These are phyloP conservation scores for Phyllosticta capitalensis DNA, from an alignment of 2,329 filamentous ascomycete genomes.

Conservation along the genomic window DNA sequence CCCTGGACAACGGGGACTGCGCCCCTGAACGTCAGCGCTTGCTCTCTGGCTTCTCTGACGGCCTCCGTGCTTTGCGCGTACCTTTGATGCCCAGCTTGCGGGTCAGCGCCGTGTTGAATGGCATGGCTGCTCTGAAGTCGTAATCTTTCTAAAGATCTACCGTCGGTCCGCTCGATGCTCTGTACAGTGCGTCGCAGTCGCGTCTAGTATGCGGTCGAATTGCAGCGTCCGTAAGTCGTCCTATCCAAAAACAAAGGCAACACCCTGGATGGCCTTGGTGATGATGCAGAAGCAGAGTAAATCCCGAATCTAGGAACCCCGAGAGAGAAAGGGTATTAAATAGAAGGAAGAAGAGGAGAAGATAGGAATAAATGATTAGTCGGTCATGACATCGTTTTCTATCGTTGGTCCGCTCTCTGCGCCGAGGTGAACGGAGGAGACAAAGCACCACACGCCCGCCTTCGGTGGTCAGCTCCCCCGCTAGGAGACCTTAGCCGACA, in stretches of 20 bases:
- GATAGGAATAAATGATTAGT: not conserved
- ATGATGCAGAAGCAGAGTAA: not conserved
- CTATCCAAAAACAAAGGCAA: not conserved
- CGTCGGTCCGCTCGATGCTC: not conserved
- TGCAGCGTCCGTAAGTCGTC: not conserved
- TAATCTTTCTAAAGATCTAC: not conserved
- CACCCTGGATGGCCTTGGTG: not conserved
- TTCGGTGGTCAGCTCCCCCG: not conserved
- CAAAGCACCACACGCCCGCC: not conserved
- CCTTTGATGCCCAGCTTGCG: conserved; percentile 49
- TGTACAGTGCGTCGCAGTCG: not conserved
- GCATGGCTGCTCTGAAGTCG: conserved; percentile 36
- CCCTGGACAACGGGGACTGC: conserved; percentile 73
- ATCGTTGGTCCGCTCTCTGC: not conserved
- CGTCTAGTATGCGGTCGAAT: not conserved
- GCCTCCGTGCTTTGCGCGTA: conserved; percentile 37
- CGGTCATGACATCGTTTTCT: not conserved
- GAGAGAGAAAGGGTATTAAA: too few species aligned
- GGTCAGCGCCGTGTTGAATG: conserved; percentile 56
- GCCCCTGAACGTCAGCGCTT: not conserved
- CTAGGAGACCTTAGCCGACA: not conserved
- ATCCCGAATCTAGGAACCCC: too few species aligned
- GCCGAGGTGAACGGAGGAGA: not conserved
- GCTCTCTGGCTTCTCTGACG: not conserved
- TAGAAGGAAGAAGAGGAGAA: not conserved